phyloP scores from a whole-genome alignment of 1,139 yeast genomes.

The Lodderomyces metapsilosis region DNA sequence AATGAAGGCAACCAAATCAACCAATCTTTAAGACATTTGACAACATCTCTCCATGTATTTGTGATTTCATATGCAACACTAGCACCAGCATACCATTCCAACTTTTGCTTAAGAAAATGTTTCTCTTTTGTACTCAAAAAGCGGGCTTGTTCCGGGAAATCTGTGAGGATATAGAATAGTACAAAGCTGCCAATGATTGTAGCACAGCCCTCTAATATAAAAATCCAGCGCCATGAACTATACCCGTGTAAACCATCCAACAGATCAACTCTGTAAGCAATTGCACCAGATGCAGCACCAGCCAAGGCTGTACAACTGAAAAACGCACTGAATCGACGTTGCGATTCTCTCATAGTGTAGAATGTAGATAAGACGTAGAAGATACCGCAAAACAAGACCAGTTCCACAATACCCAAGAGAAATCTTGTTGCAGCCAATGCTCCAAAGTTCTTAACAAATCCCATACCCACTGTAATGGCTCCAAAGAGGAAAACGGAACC shows the following conservation, averaged over 20 bases:
- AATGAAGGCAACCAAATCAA: slow-evolving; percentile 57
- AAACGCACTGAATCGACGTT: slow-evolving; percentile 65
- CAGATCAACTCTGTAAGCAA: slow-evolving; percentile 41
- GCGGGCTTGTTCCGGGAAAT: slow-evolving; percentile 51
- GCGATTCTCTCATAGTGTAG: slow-evolving; percentile 63
- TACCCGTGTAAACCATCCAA: slow-evolving; percentile 39
- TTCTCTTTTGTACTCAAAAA: slow-evolving; percentile 50
- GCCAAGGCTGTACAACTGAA: slow-evolving; percentile 48
- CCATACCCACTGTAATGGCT: slow-evolving; percentile 62
- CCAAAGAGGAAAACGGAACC: slow-evolving; percentile 61
- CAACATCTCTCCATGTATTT: slow-evolving; percentile 40
- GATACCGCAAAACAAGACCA: slow-evolving; percentile 73
- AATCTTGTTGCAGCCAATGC: slow-evolving; percentile 61
- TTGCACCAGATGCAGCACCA: slow-evolving; percentile 44
- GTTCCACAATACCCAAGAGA: slow-evolving; percentile 62
- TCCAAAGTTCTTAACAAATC: slow-evolving; percentile 58
- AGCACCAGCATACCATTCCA: slow-evolving; percentile 51
- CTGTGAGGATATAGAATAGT: slow-evolving; percentile 55
- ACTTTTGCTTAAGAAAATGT: slow-evolving; percentile 49
- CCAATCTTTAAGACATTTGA: slow-evolving; percentile 44
- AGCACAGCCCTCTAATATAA: slow-evolving; percentile 67
- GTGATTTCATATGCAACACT: slow-evolving; percentile 53
- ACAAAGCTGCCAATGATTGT: slow-evolving; percentile 24
- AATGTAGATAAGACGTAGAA: slow-evolving; percentile 62
- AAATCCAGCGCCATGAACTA: slow-evolving; percentile 72